A percentile compares a stretch with the other conserved stretches of the same genome.
Evolutionary conservation across 1,139 yeast genomes (phyloP).

Genomic region (Suhomyces anneliseae): DNA sequence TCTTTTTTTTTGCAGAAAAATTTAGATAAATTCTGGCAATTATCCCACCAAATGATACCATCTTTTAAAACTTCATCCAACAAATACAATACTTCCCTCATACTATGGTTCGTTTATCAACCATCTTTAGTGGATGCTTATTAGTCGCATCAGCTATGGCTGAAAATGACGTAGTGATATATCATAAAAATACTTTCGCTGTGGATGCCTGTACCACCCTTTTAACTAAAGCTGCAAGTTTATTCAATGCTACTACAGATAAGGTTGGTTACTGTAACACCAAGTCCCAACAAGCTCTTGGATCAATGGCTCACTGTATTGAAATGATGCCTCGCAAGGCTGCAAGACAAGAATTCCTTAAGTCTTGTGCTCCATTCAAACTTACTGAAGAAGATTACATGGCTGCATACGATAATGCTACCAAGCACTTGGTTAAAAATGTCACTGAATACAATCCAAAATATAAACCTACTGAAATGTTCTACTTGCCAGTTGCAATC

Average conservation of each 20-base stretch:
- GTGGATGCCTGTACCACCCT: constrained; percentile 29
- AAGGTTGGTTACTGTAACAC: constrained; percentile 31
- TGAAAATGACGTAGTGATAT: constrained; percentile 6
- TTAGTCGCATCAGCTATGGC: constrained; percentile 4
- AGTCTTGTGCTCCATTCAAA: constrained; percentile 18
- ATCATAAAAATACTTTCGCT: constrained; percentile 13
- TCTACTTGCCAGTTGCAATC: constrained; percentile 31
- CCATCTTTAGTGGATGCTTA: constrained; percentile 2
- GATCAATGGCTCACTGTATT: constrained; percentile 40
- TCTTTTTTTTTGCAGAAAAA: neutral
- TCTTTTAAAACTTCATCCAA: neutral
- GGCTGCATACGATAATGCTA: constrained; percentile 41
- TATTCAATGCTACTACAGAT: constrained; percentile 26
- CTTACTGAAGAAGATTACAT: constrained; percentile 31
- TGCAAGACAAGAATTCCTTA: constrained; percentile 29
- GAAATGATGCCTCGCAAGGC: constrained; percentile 23
- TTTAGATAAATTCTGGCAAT: neutral
- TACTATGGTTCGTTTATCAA: constrained; percentile 5
- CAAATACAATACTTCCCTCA: neutral
- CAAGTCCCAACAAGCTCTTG: constrained; percentile 39
- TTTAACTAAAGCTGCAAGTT: constrained; percentile 26
- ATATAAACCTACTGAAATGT: constrained; percentile 28
- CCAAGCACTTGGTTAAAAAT: constrained; percentile 28
- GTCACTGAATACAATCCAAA: constrained; percentile 29
- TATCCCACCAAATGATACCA: neutral